These are phyloP conservation scores for Blastobotrys chiropterorum DNA, from an alignment of 805 yeast species.

Conservation along the genomic window DNA sequence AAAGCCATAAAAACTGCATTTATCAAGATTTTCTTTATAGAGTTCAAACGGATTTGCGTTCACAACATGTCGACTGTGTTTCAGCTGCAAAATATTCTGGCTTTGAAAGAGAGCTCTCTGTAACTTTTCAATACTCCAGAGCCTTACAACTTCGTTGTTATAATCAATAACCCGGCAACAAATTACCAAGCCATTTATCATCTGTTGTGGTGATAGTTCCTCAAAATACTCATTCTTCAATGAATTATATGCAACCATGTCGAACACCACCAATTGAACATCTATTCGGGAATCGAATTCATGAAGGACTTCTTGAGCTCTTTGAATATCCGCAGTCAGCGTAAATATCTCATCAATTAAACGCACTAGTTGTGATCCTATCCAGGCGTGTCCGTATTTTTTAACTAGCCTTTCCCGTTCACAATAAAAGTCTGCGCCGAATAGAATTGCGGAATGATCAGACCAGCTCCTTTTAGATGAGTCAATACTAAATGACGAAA, in stretches of 20 bases:
- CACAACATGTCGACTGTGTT: constrained; percentile 6
- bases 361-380: neutral
- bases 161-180: constrained; percentile 19
- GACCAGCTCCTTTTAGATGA: neutral
- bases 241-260: constrained; percentile 4
- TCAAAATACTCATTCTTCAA: neutral
- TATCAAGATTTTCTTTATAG: constrained; percentile 5
- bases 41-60: constrained; percentile 6
- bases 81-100: constrained; percentile 3
- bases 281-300: neutral
- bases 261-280: constrained; percentile 11
- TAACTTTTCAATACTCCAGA: constrained; percentile 16
- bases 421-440: constrained; percentile 2
- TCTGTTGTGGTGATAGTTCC: neutral
- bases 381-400: constrained; percentile 8
- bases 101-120: constrained; percentile 9
- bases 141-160: constrained; percentile 9
- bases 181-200: neutral
- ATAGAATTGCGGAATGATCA: neutral
- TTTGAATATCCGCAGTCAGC: neutral
- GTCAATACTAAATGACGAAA: neutral
- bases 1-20: neutral
- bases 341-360: neutral
- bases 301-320: neutral
- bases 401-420: constrained; percentile 6